Evolutionary conservation across 768 basidiomycete genomes (phyloP), one percentile per base, ranked within the genome.

Genomic region (Sutorius australiensis): DNA sequence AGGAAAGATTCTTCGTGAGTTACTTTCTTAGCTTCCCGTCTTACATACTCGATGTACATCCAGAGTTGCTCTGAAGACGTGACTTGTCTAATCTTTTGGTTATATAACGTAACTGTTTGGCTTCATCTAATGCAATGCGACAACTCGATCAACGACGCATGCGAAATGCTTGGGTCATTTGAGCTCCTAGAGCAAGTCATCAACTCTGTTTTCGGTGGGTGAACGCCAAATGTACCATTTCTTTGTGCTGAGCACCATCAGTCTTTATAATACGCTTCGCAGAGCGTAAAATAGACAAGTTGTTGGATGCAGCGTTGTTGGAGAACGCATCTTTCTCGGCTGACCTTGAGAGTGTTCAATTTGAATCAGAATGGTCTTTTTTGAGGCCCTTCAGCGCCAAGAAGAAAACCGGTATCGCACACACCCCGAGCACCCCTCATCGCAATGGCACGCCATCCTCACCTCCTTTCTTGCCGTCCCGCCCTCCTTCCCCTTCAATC

Each of bases 351-450:
- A 79, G 82, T 30, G 76, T 98, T 17, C 86, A 92, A 57, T 99
- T 98, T 63, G 95, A 98, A 70, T 93, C 92, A 6, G 97, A 98
- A 49, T 99, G 97, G 97, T 86, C 87, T 0, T 88, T 92, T 66
- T 72, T 92, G 17, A 80, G 89, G n/a, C 77, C 89, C 7, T 87
- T 92, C 60, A 75, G 75, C 24, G 68, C 74, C 30, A 87, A 86
- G 66, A 85, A 80, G 66, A 89, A 83, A 67, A 28, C 52, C 27
- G 46, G 58, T 24, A 37, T 38, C 7, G 54, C 71, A 27, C 54
- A 69, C 28, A 60, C 67, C 8, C 54, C 71, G 9, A 68, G 52
- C 17, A 44, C 54, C 8, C 63, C 75, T 5, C 72, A 73, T 24
- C 65, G 67, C 50, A 70, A 69, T 58, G 70, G 68, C 19, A 54